Conservation (phyloP, 371 early-diverging fungal species). For the Mucor piriformis region DNA sequence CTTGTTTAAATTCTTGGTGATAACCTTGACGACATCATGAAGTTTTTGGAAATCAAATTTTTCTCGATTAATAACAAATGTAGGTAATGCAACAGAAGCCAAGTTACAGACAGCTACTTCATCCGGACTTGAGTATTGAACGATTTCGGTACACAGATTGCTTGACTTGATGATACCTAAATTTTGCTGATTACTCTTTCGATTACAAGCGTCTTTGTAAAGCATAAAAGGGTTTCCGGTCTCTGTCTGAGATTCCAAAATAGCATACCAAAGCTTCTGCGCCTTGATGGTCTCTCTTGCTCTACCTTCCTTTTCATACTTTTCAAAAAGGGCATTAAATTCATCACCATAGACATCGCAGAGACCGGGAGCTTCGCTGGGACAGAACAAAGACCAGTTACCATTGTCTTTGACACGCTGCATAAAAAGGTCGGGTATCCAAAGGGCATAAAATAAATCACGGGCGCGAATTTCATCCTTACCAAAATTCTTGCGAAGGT, state of each 20-base stretch:
- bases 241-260: constrained; percentile 94
- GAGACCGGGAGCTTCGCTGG: constrained; percentile 88
- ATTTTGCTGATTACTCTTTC: constrained; percentile 97
- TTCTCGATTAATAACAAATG: constrained; percentile 70
- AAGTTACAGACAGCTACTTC: constrained; percentile 99
- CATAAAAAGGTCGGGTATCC: constrained; percentile 98
- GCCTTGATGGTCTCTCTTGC: constrained; percentile 88
- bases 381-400: constrained; percentile 96
- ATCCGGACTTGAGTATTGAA: constrained; percentile 94
- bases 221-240: constrained; percentile 98
- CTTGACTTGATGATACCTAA: constrained; percentile 95
- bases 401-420: constrained; percentile 87
- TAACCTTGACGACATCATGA: constrained; percentile 76
- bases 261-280: constrained; percentile 95
- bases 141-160: constrained; percentile 90
- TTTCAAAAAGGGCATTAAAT: constrained; percentile 79
- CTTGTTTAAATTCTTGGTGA: constrained; percentile 92
- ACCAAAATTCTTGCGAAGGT: constrained; percentile 94
- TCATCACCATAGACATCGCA: constrained; percentile 90
- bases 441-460: constrained; percentile 92
- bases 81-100: constrained; percentile 94
- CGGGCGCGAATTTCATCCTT: constrained; percentile 95
- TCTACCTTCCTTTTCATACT: constrained; percentile 81
- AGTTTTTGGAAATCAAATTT: constrained; percentile 59
- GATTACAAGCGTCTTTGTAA: constrained; percentile 96